Evolutionary conservation across 2,329 filamentous ascomycete species (phyloP).

Genomic region (Onygenales sp.): DNA sequence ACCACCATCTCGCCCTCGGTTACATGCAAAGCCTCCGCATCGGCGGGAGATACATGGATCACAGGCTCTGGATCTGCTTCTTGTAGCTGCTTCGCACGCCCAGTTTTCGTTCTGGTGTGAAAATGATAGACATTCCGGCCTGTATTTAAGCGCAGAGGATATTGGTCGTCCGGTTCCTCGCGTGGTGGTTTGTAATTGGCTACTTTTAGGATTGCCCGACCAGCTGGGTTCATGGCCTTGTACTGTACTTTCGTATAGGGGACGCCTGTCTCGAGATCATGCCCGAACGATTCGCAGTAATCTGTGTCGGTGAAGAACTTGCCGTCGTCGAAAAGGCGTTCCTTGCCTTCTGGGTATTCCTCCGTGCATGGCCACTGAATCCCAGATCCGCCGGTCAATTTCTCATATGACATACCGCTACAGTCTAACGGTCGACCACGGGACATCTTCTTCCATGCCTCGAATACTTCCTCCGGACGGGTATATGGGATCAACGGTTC

Average conservation of each 20-base stretch:
- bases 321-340: conserved; percentile 25
- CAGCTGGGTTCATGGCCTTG: conserved; percentile 21
- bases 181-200: conserved; percentile 21
- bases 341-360: conserved; percentile 23
- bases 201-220: conserved; percentile 27
- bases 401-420: conserved; percentile 24
- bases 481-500: conserved; percentile 21
- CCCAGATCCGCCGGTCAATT: conserved; percentile 26
- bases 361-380: conserved; percentile 31
- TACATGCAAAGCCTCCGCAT: conserved; percentile 19
- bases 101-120: conserved; percentile 31
- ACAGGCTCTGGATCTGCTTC: conserved; percentile 21
- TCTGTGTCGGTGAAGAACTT: conserved; percentile 28
- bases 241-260: conserved; percentile 24
- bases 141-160: conserved; percentile 24
- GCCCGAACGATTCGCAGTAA: conserved; percentile 28
- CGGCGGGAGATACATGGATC: conserved; percentile 20
- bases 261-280: conserved; percentile 29
- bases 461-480: conserved; percentile 24
- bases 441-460: conserved; percentile 27
- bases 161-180: conserved; percentile 24
- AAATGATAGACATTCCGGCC: conserved; percentile 27
- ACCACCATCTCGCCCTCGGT: conserved; percentile 23
- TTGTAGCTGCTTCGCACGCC: conserved; percentile 22
- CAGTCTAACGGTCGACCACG: conserved; percentile 28